Base-by-base conservation (phyloP, 1,284 basidiomycete genomes). In the Malassezia pachydermatis region DNA sequence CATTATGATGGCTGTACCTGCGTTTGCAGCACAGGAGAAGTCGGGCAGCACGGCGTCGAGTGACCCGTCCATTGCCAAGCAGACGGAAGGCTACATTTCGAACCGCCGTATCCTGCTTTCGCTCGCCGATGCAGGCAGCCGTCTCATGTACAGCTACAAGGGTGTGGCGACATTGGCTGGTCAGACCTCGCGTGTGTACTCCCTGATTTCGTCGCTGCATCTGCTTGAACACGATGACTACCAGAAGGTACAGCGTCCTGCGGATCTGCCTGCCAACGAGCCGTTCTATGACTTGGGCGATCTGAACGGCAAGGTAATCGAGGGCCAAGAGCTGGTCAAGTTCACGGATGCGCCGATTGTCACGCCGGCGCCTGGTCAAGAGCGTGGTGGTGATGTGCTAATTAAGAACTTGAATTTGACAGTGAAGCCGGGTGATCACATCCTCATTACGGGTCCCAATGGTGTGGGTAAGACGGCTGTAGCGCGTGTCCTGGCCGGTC, bases 71-170 rank as follows among this genome's bases (percentile, higher is more conserved):
- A 75, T 81, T 8, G 81, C 81, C 0, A 68, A 72, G 35, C 75
- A 81, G 35, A 83, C 82, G 0, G 82, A 84, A 62, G 80, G 55
- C 33, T 96, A 96, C 72, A 88, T 96, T 48, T 92, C 89, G 19
- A 94, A 90, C 56, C 57, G 64, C 25, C 80, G 90, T 17, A 78
- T 96, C 4, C 78, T 96, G 2, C 78, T 96, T 28, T 89, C 89
- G 0, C 80, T 95, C 5, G 89, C 90, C 3, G 90, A 98, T 64
- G 92, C 90, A 0, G 92, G 90, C 17, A 88, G 89, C 2, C 78
- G 88, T 29, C 75, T 94, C 34, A 88, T 88, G 86, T 87, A 86
- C 67, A 84, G 84, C 6, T 86, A 88, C 73, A 88, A 88, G 59
- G 67, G 65, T 41, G 76, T 98, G 2, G 82, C 94, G 34, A 87